A percentile compares a stretch with the other conserved stretches of the same genome.
Conservation (phyloP, 495 filamentous ascomycete genomes). For the Saxispiralis lemnorum region DNA sequence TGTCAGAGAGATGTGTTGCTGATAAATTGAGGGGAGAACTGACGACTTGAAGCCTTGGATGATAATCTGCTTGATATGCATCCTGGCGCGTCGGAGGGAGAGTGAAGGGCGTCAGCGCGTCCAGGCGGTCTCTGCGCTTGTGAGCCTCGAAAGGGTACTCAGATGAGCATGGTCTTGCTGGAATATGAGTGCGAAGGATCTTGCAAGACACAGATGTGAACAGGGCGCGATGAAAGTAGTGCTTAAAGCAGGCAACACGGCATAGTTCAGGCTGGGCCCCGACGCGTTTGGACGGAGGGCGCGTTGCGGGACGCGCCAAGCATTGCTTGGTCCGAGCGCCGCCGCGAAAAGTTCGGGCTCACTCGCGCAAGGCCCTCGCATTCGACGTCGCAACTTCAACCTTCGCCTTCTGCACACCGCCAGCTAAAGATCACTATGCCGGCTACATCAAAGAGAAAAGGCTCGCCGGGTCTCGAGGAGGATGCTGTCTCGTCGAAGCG, state of each 20-base stretch:
- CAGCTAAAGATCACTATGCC: slow-evolving; percentile 3
- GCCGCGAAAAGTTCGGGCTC: too few species aligned
- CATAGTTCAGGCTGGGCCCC: too few species aligned
- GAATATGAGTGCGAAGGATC: too few species aligned
- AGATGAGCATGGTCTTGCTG: too few species aligned
- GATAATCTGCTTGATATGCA: slow-evolving; percentile 99
- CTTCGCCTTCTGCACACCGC: background rate
- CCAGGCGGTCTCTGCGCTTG: background rate
- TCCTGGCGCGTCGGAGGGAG: slow-evolving; percentile 19
- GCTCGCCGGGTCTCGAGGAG: slow-evolving; percentile 14
- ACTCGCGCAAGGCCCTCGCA: background rate
- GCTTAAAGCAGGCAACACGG: too few species aligned
- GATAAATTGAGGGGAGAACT: slow-evolving; percentile 9
- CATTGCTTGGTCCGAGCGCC: too few species aligned
- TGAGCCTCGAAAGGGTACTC: too few species aligned
- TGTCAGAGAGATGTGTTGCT: background rate
- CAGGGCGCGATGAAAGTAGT: too few species aligned
- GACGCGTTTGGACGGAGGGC: background rate
- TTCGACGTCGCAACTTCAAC: background rate
- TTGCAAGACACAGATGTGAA: too few species aligned
- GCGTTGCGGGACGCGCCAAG: background rate
- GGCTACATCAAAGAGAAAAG: slow-evolving; percentile 11
- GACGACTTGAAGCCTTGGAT: slow-evolving; percentile 99
- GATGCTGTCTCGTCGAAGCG: slow-evolving; percentile 12
- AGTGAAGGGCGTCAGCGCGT: background rate